Percentiles rank a stretch among this genome's conserved stretches.
phyloP scores from a whole-genome alignment of 768 basidiomycete species.

The Chalciporus sphaerocephalus region DNA sequence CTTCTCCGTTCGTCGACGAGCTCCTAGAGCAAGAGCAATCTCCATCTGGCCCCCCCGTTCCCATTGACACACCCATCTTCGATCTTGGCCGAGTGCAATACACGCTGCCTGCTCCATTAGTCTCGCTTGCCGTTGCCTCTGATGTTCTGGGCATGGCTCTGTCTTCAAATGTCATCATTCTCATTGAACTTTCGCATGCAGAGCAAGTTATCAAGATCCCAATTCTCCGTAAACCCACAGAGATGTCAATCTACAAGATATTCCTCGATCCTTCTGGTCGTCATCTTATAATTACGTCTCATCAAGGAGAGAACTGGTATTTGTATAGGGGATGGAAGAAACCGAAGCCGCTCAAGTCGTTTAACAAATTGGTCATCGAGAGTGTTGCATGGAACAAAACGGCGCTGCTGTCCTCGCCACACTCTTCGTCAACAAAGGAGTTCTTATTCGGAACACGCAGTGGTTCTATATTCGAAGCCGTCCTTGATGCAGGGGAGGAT shows the following conservation, averaged over 20 bases:
- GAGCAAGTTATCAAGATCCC: slow-evolving; percentile 82
- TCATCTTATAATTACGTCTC: slow-evolving; percentile 83
- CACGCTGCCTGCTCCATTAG: slow-evolving; percentile 77
- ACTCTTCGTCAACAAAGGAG: slow-evolving; percentile 74
- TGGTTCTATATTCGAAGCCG: slow-evolving; percentile 83
- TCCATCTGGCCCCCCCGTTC: slow-evolving; percentile 25
- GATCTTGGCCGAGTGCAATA: slow-evolving; percentile 88
- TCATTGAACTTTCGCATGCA: slow-evolving; percentile 85
- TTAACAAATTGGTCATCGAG: slow-evolving; percentile 81
- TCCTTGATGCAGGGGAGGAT: slow-evolving; percentile 87
- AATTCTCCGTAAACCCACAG: slow-evolving; percentile 68
- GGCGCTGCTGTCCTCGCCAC: slow-evolving; percentile 55
- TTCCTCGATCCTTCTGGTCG: slow-evolving; percentile 92
- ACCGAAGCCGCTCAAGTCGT: slow-evolving; percentile 69
- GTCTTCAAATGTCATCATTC: slow-evolving; percentile 67
- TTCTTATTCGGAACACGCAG: slow-evolving; percentile 82
- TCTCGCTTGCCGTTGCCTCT: slow-evolving; percentile 79
- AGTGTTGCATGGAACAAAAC: slow-evolving; percentile 88
- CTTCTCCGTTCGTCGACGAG: slow-evolving; percentile 53
- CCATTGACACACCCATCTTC: slow-evolving; percentile 57
- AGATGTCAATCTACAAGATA: slow-evolving; percentile 74
- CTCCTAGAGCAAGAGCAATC: slow-evolving; percentile 41
- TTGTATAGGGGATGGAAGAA: slow-evolving; percentile 79
- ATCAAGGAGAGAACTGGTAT: slow-evolving; percentile 92
- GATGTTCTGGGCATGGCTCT: slow-evolving; percentile 86